These are phyloP conservation scores for Cutaneotrichosporon sp. DNA, from an alignment of 1,284 basidiomycete genomes.

Conservation along the genomic window DNA sequence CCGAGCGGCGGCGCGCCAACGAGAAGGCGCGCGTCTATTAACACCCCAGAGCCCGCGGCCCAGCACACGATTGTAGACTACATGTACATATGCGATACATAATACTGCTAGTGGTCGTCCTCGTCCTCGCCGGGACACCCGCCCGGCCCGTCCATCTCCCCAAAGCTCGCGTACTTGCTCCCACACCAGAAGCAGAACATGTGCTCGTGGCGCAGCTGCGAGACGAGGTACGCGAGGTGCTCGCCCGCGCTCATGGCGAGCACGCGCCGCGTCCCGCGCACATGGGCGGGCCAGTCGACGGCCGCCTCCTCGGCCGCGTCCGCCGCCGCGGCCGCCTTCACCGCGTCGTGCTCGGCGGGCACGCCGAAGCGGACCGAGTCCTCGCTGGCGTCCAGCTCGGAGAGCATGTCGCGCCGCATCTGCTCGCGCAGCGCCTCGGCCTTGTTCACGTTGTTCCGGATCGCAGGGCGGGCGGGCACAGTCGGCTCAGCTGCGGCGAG, in stretches of 20 bases:
- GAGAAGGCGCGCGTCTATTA: slow-evolving; percentile 38
- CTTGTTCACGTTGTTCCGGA: slow-evolving; percentile 32
- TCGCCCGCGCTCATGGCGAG: slow-evolving; percentile 46
- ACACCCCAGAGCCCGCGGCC: not conserved
- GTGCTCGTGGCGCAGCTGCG: slow-evolving; percentile 49
- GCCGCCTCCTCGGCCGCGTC: slow-evolving; percentile 16
- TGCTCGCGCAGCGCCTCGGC: slow-evolving; percentile 47
- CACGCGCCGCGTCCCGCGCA: slow-evolving; percentile 46
- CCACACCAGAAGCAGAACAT: slow-evolving; percentile 54
- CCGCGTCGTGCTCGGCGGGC: slow-evolving; percentile 2
- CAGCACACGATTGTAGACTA: not conserved
- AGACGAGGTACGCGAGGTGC: slow-evolving; percentile 45
- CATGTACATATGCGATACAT: not conserved
- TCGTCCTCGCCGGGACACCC: slow-evolving; percentile 54
- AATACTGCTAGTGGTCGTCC: slow-evolving; percentile 47
- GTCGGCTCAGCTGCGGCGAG: no score
- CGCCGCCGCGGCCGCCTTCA: slow-evolving; percentile 5
- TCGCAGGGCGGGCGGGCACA: not conserved
- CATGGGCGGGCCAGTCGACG: slow-evolving; percentile 44
- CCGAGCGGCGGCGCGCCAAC: slow-evolving; percentile 34
- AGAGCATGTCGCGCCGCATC: slow-evolving; percentile 51
- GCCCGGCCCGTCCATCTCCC: slow-evolving; percentile 51
- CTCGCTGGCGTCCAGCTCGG: slow-evolving; percentile 26
- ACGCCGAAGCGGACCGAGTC: slow-evolving; percentile 29
- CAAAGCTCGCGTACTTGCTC: slow-evolving; percentile 41